Percentiles rank a stretch among this genome's conserved stretches.
Conservation (phyloP, 345 rosid species). For the Lagerstroemia speciosa region DNA sequence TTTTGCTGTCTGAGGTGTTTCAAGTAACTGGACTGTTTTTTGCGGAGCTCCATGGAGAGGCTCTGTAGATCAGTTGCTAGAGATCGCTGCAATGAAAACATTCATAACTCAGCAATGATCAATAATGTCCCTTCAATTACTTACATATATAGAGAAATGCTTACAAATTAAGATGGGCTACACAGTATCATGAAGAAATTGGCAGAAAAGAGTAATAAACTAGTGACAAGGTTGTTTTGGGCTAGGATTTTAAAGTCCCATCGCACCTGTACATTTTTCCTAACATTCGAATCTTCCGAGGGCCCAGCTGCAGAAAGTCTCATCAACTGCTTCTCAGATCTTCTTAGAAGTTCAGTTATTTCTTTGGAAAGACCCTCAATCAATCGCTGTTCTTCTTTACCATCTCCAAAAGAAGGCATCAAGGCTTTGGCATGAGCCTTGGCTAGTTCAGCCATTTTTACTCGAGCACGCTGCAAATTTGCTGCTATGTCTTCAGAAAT, state of each 20-base stretch:
- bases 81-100: conserved; percentile 40
- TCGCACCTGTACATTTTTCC: conserved; percentile 91
- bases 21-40: conserved; percentile 86
- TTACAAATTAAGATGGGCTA: not conserved
- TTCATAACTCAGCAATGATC: not conserved
- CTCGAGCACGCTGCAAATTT: conserved; percentile 62
- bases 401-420: conserved; percentile 99
- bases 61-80: conserved; percentile 91
- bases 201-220: not conserved
- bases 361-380: conserved; percentile 88
- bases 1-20: conserved; percentile 81
- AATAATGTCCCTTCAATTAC: not conserved
- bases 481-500: conserved; percentile 84
- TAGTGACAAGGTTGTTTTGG: not conserved
- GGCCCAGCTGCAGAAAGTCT: conserved; percentile 65
- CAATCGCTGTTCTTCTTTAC: conserved; percentile 78
- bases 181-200: not conserved
- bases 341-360: conserved; percentile 61
- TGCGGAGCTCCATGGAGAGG: conserved; percentile 90
- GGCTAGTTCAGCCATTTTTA: conserved; percentile 68
- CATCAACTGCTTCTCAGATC: conserved; percentile 72
- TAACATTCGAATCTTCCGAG: conserved; percentile 86
- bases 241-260: not conserved
- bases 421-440: conserved; percentile 92
- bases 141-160: not conserved